These are phyloP conservation scores for Plantago coronopus DNA, from an alignment of 305 asterid species.

Conservation along the genomic window DNA sequence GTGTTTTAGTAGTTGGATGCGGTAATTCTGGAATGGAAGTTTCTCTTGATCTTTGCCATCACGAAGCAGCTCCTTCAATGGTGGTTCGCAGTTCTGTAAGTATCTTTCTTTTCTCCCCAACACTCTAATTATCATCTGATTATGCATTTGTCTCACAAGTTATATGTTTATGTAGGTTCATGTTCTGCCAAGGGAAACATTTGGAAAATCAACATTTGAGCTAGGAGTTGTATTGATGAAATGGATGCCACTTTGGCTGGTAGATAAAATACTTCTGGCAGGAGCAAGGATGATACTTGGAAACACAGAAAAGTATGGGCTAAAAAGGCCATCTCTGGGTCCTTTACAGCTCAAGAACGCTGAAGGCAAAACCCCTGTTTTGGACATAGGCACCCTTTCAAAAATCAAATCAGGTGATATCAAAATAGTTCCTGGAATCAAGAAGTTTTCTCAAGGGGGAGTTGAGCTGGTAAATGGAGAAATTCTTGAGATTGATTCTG, in stretches of 20 bases:
- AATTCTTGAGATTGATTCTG: slow-evolving; percentile 56
- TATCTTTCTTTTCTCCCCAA: neutral
- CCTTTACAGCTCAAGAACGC: slow-evolving; percentile 68
- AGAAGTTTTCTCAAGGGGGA: slow-evolving; percentile 44
- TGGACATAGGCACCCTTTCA: slow-evolving; percentile 71
- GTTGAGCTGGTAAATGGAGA: slow-evolving; percentile 65
- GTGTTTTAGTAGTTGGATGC: slow-evolving; percentile 78
- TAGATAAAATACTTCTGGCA: slow-evolving; percentile 51
- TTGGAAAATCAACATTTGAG: slow-evolving; percentile 72
- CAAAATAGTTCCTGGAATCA: slow-evolving; percentile 72
- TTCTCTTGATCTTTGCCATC: slow-evolving; percentile 76
- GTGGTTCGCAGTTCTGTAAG: slow-evolving; percentile 80
- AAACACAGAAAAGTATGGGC: slow-evolving; percentile 51
- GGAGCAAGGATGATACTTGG: slow-evolving; percentile 66
- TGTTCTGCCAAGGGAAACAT: slow-evolving; percentile 77
- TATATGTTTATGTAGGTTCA: slow-evolving; percentile 51
- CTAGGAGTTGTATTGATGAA: slow-evolving; percentile 50
- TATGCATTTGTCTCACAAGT: neutral
- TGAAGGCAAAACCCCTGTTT: slow-evolving; percentile 77
- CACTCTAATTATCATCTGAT: neutral
- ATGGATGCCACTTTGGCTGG: slow-evolving; percentile 69
- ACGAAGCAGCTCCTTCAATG: slow-evolving; percentile 67
- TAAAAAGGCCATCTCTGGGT: slow-evolving; percentile 59
- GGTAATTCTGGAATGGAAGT: slow-evolving; percentile 98
- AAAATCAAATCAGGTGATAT: slow-evolving; percentile 71